Conservation (phyloP, 2,329 filamentous ascomycete species). For the Phaeoacremonium minimum region DNA sequence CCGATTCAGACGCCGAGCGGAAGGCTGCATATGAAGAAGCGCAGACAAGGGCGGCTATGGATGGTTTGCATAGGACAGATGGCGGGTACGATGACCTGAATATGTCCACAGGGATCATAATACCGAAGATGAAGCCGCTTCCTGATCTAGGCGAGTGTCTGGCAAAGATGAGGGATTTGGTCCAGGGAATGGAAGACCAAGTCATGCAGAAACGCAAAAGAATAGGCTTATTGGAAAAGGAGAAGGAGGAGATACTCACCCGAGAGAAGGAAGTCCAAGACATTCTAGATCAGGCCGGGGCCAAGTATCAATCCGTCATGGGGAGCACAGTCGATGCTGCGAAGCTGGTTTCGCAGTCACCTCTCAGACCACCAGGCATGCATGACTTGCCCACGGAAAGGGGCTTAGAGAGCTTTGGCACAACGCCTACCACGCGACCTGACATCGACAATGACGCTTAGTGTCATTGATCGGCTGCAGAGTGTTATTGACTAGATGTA, state of each 20-base stretch:
- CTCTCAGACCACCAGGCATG: slow-evolving; percentile 15
- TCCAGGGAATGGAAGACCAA: slow-evolving; percentile 60
- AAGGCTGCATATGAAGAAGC: slow-evolving; percentile 82
- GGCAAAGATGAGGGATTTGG: slow-evolving; percentile 54
- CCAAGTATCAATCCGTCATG: slow-evolving; percentile 48
- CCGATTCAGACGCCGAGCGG: slow-evolving; percentile 67
- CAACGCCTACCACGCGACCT: slow-evolving; percentile 30
- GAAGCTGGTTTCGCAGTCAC: slow-evolving; percentile 19
- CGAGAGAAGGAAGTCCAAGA: slow-evolving; percentile 78
- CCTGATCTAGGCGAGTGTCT: slow-evolving; percentile 69
- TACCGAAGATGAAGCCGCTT: slow-evolving; percentile 70
- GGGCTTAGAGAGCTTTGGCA: slow-evolving; percentile 42
- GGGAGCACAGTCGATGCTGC: slow-evolving; percentile 16
- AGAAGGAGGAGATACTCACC: slow-evolving; percentile 62
- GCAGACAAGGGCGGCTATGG: slow-evolving; percentile 84
- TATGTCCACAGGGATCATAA: slow-evolving; percentile 29
- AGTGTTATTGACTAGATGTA: too few species aligned
- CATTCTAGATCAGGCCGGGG: slow-evolving; percentile 75
- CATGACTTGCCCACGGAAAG: slow-evolving; percentile 26
- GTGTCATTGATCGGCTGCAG: too few species aligned
- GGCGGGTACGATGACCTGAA: slow-evolving; percentile 30
- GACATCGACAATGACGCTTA: slow-evolving; percentile 19
- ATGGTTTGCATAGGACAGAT: slow-evolving; percentile 54
- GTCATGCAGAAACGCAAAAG: slow-evolving; percentile 56
- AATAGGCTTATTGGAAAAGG: slow-evolving; percentile 62